Conservation (phyloP, 2,329 filamentous ascomycete genomes). For the Parastagonospora avenae region DNA sequence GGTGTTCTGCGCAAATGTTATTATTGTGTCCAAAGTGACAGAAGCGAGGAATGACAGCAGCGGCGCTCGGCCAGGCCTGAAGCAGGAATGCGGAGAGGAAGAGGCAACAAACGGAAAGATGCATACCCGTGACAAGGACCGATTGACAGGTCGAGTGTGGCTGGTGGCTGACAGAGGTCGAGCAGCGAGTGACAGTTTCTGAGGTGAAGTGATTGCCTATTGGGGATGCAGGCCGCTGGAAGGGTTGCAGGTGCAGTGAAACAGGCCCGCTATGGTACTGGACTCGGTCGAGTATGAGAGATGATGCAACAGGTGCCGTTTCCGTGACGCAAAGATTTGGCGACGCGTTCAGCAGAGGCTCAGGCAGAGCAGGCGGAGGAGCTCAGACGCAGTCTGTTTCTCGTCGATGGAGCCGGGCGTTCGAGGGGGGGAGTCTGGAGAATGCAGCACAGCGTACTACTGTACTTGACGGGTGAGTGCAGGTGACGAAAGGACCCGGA, state of each 20-base stretch:
- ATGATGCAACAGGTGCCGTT: constrained; percentile 33
- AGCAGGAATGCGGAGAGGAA: constrained; percentile 35
- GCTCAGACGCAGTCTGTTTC: constrained; percentile 36
- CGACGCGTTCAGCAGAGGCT: constrained; percentile 8
- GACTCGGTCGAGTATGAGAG: constrained; percentile 14
- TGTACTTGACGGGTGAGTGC: constrained; percentile 17
- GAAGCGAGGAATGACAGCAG: constrained; percentile 35
- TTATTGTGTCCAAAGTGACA: constrained; percentile 34
- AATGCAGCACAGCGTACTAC: constrained; percentile 14
- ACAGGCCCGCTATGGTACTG: constrained; percentile 15
- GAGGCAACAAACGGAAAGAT: constrained; percentile 33
- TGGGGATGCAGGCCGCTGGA: constrained; percentile 16
- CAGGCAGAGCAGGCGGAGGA: constrained; percentile 15
- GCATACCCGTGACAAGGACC: constrained; percentile 30
- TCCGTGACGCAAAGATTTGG: constrained; percentile 26
- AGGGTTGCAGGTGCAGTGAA: constrained; percentile 30
- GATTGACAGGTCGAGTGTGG: constrained; percentile 6
- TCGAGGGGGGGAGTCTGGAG: constrained; percentile 9
- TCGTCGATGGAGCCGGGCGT: constrained; percentile 18
- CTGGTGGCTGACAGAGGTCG: constrained; percentile 4
- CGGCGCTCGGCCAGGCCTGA: constrained; percentile 18
- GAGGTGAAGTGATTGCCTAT: constrained; percentile 20
- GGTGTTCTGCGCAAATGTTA: constrained; percentile 30
- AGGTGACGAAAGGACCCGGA: constrained; percentile 20
- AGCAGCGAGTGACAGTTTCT: constrained; percentile 13